Conservation (phyloP, 805 yeast genomes). For the Danielia reshetovae region DNA sequence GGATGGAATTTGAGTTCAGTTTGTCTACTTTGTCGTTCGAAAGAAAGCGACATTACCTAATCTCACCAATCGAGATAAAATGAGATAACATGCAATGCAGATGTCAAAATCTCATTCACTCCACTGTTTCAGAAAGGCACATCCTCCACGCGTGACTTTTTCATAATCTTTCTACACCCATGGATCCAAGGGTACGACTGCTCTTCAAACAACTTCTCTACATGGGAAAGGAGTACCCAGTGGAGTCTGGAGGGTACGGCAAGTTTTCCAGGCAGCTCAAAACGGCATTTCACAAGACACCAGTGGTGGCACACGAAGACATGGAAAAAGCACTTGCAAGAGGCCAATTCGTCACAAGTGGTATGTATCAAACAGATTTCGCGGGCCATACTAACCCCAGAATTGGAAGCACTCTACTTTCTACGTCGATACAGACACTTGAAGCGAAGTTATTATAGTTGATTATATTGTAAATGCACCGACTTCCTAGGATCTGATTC, state of each 20-base stretch:
- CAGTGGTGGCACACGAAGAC: constrained; percentile 12
- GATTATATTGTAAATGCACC: constrained; percentile 1
- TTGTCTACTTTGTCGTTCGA: too few species aligned
- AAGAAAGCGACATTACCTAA: too few species aligned
- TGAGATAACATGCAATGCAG: too few species aligned
- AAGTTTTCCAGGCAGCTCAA: constrained; percentile 21
- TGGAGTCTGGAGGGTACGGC: constrained; percentile 25
- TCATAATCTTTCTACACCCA: too few species aligned
- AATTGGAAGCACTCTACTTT: constrained; percentile 31
- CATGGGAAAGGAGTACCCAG: constrained; percentile 36
- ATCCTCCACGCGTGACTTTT: too few species aligned
- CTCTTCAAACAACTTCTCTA: constrained; percentile 23
- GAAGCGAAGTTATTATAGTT: constrained; percentile 29
- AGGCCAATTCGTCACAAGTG: constrained; percentile 27
- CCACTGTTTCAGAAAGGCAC: too few species aligned
- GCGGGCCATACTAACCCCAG: constrained; percentile 20
- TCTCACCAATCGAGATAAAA: too few species aligned
- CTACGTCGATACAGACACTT: constrained; percentile 28
- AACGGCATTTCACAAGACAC: constrained; percentile 16
- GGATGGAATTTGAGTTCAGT: too few species aligned
- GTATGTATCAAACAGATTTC: too few species aligned
- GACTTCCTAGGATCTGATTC: constrained; percentile 60
- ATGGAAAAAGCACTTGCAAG: constrained; percentile 22
- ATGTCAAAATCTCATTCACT: too few species aligned
- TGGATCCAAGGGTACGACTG: constrained; percentile 14